phyloP scores from a whole-genome alignment of 257 asterid species.

The Primulina tabacum region DNA sequence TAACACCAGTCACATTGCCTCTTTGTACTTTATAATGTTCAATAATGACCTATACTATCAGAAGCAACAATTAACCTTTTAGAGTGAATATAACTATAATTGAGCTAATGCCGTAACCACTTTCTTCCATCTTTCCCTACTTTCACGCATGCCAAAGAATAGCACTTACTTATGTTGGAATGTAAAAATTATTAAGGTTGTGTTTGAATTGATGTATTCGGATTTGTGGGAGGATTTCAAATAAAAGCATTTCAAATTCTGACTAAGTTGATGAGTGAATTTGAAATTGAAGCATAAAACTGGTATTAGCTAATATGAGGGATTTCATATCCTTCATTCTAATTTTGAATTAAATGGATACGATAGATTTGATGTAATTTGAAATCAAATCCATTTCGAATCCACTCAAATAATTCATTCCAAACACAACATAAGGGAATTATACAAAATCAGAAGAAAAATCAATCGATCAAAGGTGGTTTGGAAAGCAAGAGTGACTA shows the following conservation, averaged over 20 bases:
- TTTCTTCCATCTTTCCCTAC: constrained; percentile 16
- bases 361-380: too few relatives aligned
- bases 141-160: constrained; percentile 21
- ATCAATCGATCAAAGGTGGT: background rate
- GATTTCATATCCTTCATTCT: too few relatives aligned
- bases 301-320: too few relatives aligned
- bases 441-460: constrained; percentile 3
- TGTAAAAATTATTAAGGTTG: background rate
- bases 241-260: too few relatives aligned
- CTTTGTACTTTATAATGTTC: constrained; percentile 15
- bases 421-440: background rate
- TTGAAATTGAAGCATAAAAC: too few relatives aligned
- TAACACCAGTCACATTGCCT: constrained; percentile 12
- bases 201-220: too few relatives aligned
- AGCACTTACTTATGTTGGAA: constrained; percentile 7
- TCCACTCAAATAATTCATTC: too few relatives aligned
- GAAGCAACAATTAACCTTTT: constrained; percentile 4
- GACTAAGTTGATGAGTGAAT: too few relatives aligned
- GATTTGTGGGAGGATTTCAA: too few relatives aligned
- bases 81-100: background rate
- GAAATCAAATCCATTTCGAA: too few relatives aligned
- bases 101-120: background rate
- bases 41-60: constrained; percentile 10
- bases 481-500: constrained; percentile 22
- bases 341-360: too few relatives aligned